Evolutionary conservation across 176 grass and related monocot species (phyloP).

Genomic region (Lolium perenne): DNA sequence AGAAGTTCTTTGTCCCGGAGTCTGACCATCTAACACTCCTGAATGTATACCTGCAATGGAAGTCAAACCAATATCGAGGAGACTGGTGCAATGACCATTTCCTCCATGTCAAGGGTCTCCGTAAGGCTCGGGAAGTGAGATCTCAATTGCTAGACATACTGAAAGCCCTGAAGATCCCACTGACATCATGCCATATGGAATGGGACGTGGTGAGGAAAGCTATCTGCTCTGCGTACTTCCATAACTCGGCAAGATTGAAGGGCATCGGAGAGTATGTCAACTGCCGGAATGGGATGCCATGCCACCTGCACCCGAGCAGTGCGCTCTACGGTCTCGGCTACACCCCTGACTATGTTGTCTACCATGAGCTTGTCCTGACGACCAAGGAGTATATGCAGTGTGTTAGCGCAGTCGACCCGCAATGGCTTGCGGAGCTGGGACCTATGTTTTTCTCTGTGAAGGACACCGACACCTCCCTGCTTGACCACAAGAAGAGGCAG

Average conservation of each 20-base stretch:
- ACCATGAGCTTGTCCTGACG: constrained; percentile 92
- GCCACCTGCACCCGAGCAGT: constrained; percentile 93
- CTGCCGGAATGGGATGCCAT: constrained; percentile 94
- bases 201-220: constrained; percentile 96
- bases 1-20: constrained; percentile 98
- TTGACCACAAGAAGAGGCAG: constrained; percentile 93
- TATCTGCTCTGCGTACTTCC: constrained; percentile 95
- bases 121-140: constrained; percentile 92
- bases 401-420: constrained; percentile 85
- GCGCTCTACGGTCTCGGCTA: constrained; percentile 90
- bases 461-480: constrained; percentile 80
- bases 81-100: constrained; percentile 99
- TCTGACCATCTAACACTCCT: constrained; percentile 94
- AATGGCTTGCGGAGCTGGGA: constrained; percentile 92
- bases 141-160: constrained; percentile 92
- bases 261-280: constrained; percentile 95
- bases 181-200: constrained; percentile 87
- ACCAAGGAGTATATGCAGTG: constrained; percentile 99
- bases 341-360: constrained; percentile 87
- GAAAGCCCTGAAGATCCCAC: constrained; percentile 81
- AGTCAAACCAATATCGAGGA: constrained; percentile 88
- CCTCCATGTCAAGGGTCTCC: constrained; percentile 92
- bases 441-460: constrained; percentile 99
- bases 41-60: constrained; percentile 96
- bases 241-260: constrained; percentile 88